Conservation (phyloP, 805 yeast genomes). For the Starmerella stigmatis region DNA sequence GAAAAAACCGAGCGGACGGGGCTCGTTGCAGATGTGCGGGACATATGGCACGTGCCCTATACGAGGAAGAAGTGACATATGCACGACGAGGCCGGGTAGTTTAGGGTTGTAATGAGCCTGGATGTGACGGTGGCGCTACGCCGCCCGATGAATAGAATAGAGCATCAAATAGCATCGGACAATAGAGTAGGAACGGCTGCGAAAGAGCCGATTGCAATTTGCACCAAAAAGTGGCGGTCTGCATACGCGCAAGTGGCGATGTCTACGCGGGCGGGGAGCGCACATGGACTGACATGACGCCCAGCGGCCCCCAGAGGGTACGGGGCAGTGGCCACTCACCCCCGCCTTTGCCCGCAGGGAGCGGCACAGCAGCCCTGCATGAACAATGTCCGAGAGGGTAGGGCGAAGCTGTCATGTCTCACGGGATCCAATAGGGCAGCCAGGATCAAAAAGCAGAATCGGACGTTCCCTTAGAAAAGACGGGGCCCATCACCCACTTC, state of each 20-base stretch:
- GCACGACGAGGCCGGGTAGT: background rate
- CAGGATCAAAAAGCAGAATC: constrained; percentile 4
- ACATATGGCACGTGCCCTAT: constrained; percentile 1
- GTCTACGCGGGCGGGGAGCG: too few relatives aligned
- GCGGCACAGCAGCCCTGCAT: background rate
- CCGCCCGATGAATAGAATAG: too few relatives aligned
- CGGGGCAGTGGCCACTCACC: background rate
- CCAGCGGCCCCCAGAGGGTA: background rate
- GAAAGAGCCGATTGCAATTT: too few relatives aligned
- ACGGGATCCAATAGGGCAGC: constrained; percentile 4
- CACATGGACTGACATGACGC: constrained; percentile 2
- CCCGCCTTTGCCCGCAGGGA: background rate
- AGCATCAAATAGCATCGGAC: too few relatives aligned
- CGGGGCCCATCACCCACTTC: constrained; percentile 1
- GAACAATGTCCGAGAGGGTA: background rate
- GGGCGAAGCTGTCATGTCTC: constrained; percentile 4
- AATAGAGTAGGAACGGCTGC: too few relatives aligned
- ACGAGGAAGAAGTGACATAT: constrained; percentile 3
- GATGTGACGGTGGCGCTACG: too few relatives aligned
- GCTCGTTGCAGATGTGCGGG: too few relatives aligned
- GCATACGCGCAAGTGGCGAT: too few relatives aligned
- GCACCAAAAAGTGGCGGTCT: too few relatives aligned
- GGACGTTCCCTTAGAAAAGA: constrained; percentile 4
- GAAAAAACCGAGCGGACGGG: too few relatives aligned
- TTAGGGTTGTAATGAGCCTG: too few relatives aligned